phyloP scores from a whole-genome alignment of 345 rosid species.

The Linum lewisii region DNA sequence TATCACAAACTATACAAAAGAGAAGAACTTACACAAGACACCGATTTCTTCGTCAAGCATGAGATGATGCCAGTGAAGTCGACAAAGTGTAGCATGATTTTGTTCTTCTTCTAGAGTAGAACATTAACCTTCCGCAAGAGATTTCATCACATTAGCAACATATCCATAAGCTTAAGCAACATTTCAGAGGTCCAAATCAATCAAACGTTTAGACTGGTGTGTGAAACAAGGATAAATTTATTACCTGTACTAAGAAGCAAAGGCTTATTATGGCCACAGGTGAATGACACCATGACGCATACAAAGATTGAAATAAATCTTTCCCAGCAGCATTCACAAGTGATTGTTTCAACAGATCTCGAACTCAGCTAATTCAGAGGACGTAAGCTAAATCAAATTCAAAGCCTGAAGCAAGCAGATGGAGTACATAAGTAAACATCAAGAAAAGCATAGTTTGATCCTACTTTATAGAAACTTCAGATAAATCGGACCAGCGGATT shows the following conservation, averaged over 20 bases:
- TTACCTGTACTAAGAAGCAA: conserved; percentile 92
- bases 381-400: conserved; percentile 93
- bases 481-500: no score
- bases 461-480: background rate
- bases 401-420: conserved; percentile 47
- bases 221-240: background rate
- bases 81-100: no score
- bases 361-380: conserved; percentile 76
- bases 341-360: conserved; percentile 78
- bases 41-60: no score
- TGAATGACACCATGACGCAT: conserved; percentile 98
- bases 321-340: conserved; percentile 67
- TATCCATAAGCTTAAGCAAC: no score
- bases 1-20: no score
- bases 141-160: no score
- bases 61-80: no score
- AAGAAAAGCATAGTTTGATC: background rate
- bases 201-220: background rate
- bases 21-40: no score
- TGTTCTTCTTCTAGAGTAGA: no score
- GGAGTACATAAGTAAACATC: background rate
- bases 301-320: conserved; percentile 70
- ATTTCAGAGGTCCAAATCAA: no score
- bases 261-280: conserved; percentile 99
- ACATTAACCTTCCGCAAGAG: no score